These are phyloP conservation scores for Boechera retrofracta DNA, from an alignment of 345 rosid genomes.

Conservation along the genomic window DNA sequence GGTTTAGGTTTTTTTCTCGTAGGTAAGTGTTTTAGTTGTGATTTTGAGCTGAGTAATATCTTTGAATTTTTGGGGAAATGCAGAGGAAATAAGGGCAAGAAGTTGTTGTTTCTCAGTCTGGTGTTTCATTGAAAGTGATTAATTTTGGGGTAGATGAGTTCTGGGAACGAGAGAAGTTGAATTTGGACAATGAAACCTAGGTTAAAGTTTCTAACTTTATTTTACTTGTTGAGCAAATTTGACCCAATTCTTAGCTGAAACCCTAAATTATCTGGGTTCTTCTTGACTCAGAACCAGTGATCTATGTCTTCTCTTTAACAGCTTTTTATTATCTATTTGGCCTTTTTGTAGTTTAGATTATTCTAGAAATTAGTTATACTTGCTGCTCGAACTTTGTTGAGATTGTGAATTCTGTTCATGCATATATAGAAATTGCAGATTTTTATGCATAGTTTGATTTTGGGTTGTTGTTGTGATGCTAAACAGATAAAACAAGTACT, in stretches of 20 bases:
- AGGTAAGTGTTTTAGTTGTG: constrained; percentile 1
- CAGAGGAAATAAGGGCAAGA: neutral
- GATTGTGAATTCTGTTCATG: constrained; percentile 24
- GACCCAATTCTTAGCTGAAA: neutral
- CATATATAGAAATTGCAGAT: neutral
- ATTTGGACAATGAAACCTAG: neutral
- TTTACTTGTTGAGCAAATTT: neutral
- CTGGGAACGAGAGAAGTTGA: neutral
- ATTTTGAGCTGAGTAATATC: neutral
- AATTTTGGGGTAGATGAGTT: neutral
- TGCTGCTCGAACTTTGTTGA: neutral
- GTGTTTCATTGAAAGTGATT: neutral
- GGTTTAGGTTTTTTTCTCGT: neutral
- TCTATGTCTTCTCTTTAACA: too few species aligned
- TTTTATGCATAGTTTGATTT: neutral
- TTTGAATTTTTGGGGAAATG: neutral
- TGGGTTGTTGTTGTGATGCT: constrained; percentile 9
- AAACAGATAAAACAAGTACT: constrained; percentile 29
- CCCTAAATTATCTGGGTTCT: constrained; percentile 7
- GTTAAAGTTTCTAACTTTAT: constrained; percentile 13
- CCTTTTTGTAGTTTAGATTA: too few species aligned
- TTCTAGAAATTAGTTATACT: too few species aligned
- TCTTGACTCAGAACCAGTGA: neutral
- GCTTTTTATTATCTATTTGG: too few species aligned
- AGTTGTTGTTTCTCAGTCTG: neutral